Conservation (phyloP, 2,329 filamentous ascomycete genomes). For the Colletotrichum cordylinicola region DNA sequence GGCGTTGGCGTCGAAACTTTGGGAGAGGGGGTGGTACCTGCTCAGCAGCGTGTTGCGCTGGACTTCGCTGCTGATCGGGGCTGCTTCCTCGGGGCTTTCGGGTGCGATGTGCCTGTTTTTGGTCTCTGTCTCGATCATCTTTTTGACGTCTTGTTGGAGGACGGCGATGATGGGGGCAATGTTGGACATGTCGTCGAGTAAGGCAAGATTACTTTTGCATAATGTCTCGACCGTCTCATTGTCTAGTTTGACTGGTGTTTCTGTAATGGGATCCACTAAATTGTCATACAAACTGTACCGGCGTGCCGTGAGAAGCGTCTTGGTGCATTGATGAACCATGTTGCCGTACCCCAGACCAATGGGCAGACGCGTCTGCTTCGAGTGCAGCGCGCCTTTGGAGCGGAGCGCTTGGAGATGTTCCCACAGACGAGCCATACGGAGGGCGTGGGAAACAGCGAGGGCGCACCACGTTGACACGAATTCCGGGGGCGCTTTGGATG, state of each 20-base stretch:
- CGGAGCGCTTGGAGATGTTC: not conserved
- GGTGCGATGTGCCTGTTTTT: not conserved
- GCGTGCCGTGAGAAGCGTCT: not conserved
- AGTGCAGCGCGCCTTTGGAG: not conserved
- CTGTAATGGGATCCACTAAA: not conserved
- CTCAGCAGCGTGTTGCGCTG: not conserved
- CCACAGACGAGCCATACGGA: not conserved
- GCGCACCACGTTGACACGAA: not conserved
- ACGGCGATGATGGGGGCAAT: not conserved
- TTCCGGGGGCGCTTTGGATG: not conserved
- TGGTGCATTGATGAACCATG: conserved; percentile 10
- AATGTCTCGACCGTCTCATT: not conserved
- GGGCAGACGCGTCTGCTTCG: conserved; percentile 1
- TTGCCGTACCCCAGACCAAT: not conserved
- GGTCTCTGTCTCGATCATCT: not conserved
- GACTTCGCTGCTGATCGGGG: conserved; percentile 1
- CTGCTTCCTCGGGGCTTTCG: not conserved
- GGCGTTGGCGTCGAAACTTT: conserved; percentile 2
- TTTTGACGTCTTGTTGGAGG: conserved; percentile 6
- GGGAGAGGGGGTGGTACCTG: conserved; percentile 4
- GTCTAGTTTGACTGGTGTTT: not conserved
- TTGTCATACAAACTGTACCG: not conserved
- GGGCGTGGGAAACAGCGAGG: not conserved
- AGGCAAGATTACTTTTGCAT: not conserved
- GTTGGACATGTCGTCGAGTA: conserved; percentile 12